Evolutionary conservation across 345 rosid species (phyloP).

Genomic region (Eutrema japonicum): DNA sequence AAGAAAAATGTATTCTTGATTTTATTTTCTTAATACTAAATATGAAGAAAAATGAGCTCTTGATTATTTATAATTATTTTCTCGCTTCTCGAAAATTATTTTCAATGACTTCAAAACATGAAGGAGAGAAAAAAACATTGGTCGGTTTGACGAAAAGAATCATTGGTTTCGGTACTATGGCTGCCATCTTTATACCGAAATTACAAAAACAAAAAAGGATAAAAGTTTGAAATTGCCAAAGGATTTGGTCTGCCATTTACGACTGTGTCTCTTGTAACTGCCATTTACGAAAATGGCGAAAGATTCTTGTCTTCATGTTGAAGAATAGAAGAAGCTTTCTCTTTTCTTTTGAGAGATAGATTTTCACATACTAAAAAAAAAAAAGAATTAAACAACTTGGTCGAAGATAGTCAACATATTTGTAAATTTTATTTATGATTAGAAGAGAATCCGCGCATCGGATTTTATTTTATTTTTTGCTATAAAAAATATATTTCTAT

Average conservation of each 20-base stretch:
- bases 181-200: slow-evolving; percentile 24
- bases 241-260: slow-evolving; percentile 41
- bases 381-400: neutral
- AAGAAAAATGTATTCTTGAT: too few relatives aligned
- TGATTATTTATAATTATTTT: neutral
- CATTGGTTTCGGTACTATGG: slow-evolving; percentile 30
- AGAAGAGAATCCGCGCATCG: neutral
- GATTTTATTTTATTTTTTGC: too few relatives aligned
- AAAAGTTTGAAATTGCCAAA: neutral
- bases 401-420: slow-evolving; percentile 5
- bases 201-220: neutral
- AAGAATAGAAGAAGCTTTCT: slow-evolving; percentile 24
- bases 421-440: slow-evolving; percentile 3
- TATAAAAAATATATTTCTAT: too few relatives aligned
- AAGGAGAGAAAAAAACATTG: slow-evolving; percentile 11
- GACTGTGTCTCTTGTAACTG: slow-evolving; percentile 23
- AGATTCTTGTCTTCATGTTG: slow-evolving; percentile 39
- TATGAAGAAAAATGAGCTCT: neutral
- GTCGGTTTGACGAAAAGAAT: slow-evolving; percentile 37
- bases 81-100: slow-evolving; percentile 1
- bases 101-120: slow-evolving; percentile 20
- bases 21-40: too few relatives aligned
- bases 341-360: neutral
- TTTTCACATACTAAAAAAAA: neutral
- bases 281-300: slow-evolving; percentile 17